Evolutionary conservation across 352 stramenopile species (phyloP).

Genomic region (Pythium utonaiense): DNA sequence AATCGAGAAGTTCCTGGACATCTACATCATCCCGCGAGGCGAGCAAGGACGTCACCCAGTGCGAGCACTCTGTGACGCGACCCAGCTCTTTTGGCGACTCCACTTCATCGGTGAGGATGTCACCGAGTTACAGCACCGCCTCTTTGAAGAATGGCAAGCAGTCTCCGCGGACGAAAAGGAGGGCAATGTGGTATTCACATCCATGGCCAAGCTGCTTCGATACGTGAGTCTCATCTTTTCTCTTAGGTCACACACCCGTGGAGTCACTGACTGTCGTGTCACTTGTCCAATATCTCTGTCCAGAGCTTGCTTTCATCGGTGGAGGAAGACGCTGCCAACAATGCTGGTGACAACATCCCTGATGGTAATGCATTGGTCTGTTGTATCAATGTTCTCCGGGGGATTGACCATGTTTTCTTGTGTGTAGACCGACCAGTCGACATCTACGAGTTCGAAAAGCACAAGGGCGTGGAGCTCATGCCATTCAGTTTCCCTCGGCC

Average conservation of each 20-base stretch:
- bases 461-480: conserved; percentile 39
- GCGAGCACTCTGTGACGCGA: conserved; percentile 61
- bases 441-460: conserved; percentile 30
- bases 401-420: neutral
- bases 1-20: conserved; percentile 76
- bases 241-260: no score
- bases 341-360: conserved; percentile 23
- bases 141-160: conserved; percentile 50
- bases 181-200: conserved; percentile 33
- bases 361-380: conserved; percentile 18
- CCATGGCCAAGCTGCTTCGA: conserved; percentile 46
- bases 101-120: conserved; percentile 70
- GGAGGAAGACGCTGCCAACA: conserved; percentile 32
- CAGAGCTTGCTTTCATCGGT: conserved; percentile 64
- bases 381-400: no score
- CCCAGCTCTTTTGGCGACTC: conserved; percentile 83
- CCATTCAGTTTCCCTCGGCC: conserved; percentile 58
- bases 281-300: neutral
- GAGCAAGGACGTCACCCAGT: conserved; percentile 49
- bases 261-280: neutral
- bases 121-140: conserved; percentile 46
- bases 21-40: conserved; percentile 57
- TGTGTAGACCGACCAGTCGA: conserved; percentile 33
- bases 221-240: conserved; percentile 39
- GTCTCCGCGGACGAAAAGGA: conserved; percentile 29